Evolutionary conservation across 2,329 filamentous ascomycete genomes (phyloP), one percentile per base, ranked within the genome.

Genomic region (Phaeosphaeria sp.): DNA sequence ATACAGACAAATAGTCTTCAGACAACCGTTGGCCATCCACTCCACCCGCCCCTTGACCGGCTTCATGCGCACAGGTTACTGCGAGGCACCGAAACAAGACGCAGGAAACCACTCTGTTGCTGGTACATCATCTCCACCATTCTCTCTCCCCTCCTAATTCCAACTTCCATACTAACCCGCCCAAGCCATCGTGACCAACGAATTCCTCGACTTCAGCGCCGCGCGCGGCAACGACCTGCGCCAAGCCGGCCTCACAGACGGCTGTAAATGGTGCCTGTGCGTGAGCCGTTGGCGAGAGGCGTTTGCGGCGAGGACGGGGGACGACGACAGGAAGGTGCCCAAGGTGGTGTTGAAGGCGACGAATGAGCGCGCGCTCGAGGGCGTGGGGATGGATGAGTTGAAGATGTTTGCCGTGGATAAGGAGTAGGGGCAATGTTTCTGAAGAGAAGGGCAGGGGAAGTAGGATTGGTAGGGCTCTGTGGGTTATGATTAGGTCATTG

Each of bases 201-300:
- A 85, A 64, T 89, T 89, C 72, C 83, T 89, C 33, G 84, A 88
- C 68, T 89, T 85, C 77, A 82, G 81, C 30, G 85, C 86, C 18
- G 78, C 80, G 4, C 80, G 81, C 39, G 87, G 86, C 41, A 89
- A 89, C 67, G 84, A 89, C 66, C 77, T 89, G 33, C 80, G 85
- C 22, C 66, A 72, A 5, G 79, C 81, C 20, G 86, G 86, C 2
- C 79, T 89, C 54, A 84, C 79, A 20, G 82, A 78, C 13, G 86
- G 86, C 7, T 87, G 85, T 66, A 85, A 84, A 71, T 89, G 87
- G 85, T 89, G 87, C 72, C 74, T 89, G 5, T 89, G 87, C 66
- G 85, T 85, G 2, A 78, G 73, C 11, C 75, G 86, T 46, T 89
- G 85, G 85, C 83, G 83, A 64, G 85, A 89, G 71, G 87, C 85